Conservation (phyloP, 192 early-diverging fungal genomes). For the Radiomyces spectabilis region DNA sequence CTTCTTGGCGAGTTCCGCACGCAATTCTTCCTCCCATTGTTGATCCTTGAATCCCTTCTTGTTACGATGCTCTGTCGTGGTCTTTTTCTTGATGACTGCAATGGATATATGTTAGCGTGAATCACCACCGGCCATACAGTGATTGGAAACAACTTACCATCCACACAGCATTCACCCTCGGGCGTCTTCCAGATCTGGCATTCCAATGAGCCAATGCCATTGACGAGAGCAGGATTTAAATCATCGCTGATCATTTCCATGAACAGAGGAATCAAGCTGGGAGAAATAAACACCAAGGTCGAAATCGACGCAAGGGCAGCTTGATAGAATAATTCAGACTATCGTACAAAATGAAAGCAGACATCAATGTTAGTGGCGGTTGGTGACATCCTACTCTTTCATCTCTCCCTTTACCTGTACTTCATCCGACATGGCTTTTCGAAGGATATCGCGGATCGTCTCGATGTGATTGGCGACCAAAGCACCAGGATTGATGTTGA, state of each 20-base stretch:
- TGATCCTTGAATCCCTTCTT: slow-evolving; percentile 55
- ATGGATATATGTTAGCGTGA: too few relatives aligned
- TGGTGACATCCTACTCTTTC: too few relatives aligned
- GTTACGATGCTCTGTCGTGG: slow-evolving; percentile 37
- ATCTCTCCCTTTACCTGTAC: slow-evolving; percentile 20
- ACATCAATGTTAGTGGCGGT: slow-evolving; percentile 27
- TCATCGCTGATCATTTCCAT: slow-evolving; percentile 37
- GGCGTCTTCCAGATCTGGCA: slow-evolving; percentile 63
- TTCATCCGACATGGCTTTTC: slow-evolving; percentile 26
- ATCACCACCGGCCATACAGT: too few relatives aligned
- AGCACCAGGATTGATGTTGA: slow-evolving; percentile 61
- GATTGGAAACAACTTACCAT: too few relatives aligned
- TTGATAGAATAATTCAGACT: slow-evolving; percentile 44
- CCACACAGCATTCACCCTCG: slow-evolving; percentile 60
- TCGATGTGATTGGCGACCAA: slow-evolving; percentile 36
- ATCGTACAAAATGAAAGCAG: slow-evolving; percentile 24
- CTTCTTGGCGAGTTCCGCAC: slow-evolving; percentile 66
- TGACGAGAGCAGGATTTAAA: slow-evolving; percentile 41
- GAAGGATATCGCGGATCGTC: slow-evolving; percentile 38
- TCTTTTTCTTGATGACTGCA: slow-evolving; percentile 47
- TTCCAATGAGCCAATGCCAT: slow-evolving; percentile 48
- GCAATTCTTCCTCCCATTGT: slow-evolving; percentile 74
- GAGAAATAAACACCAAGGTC: slow-evolving; percentile 53
- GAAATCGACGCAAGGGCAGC: slow-evolving; percentile 58
- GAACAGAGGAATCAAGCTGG: slow-evolving; percentile 43